These are phyloP conservation scores for Delonix regia DNA, from an alignment of 306 rosid genomes.

Conservation along the genomic window DNA sequence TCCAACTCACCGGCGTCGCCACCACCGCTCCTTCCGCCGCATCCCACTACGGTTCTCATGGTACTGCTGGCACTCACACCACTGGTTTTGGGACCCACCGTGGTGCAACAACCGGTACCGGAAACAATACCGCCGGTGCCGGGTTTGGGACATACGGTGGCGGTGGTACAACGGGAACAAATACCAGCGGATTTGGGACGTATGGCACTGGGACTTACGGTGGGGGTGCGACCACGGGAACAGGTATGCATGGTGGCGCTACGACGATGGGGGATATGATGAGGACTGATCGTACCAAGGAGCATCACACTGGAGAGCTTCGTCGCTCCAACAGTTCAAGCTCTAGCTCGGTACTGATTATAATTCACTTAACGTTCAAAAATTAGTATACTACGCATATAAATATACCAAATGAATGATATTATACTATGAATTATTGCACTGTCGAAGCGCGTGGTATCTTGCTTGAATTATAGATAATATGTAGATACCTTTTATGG, in stretches of 20 bases:
- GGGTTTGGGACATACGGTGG: not conserved
- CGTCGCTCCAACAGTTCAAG: slow-evolving; percentile 54
- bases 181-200: slow-evolving; percentile 5
- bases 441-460: too few species aligned
- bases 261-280: slow-evolving; percentile 30
- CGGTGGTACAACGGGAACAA: not conserved
- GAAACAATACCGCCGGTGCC: not conserved
- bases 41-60: not conserved
- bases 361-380: not conserved
- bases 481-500: too few species aligned
- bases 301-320: slow-evolving; percentile 24
- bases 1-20: slow-evolving; percentile 68
- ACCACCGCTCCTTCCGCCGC: slow-evolving; percentile 33
- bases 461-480: too few species aligned
- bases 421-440: too few species aligned
- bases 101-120: not conserved
- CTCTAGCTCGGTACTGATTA: slow-evolving; percentile 58
- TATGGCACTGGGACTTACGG: slow-evolving; percentile 3
- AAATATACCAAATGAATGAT: too few species aligned
- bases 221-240: slow-evolving; percentile 24
- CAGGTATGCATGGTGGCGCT: not conserved
- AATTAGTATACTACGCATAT: too few species aligned
- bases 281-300: not conserved
- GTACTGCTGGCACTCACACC: too few species aligned
- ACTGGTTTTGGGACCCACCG: not conserved